Base-by-base conservation (phyloP, 257 asterid species). In the Henckelia pumila region DNA sequence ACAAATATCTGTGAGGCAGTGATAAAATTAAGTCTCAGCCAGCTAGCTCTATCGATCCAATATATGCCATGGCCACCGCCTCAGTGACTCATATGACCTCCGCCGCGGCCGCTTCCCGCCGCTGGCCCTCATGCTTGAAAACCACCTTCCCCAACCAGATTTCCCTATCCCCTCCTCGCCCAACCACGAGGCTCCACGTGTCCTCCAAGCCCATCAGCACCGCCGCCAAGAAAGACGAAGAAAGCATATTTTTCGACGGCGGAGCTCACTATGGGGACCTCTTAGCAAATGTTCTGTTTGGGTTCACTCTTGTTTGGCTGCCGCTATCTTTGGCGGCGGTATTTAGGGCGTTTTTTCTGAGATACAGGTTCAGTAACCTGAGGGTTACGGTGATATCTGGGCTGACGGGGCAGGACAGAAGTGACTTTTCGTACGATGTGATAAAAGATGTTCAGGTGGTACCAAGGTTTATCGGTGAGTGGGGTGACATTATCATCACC, bases 191-290 rank as follows among this genome's bases (percentile, higher is more conserved):
- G 58, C 86, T 85, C 84, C 86, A 73, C 83, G 96, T 87, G 47
- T 88, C 97, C 63, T 84, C 97, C 80, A 77, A 81, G 24, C 84
- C 96, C 70, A 8, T 60, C 71, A 22, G 84, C 75, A 1, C 89
- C 75, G 0, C 80, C 68, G 2, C 83, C 28, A 61, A 78, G 76
- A 72, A 71, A 61, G 72, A 71, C 61, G 79, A 84, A 82, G 99
- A 93, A 80, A 83, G 84, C 77, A 71, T 90, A 44, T 90, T 76
- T 65, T 90, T 88, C 81, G 95, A 93, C 74, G 99, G 99, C 32
- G 99, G 99, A 4, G 95, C 99, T 16, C 99, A 90, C 81, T 93
- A 90, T 73, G 99, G 99, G 2, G 99, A 93, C 87, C 95, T 93
- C 8, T 57, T 84, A 63, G 97, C 97, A 8, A 93, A 93, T 78